These are phyloP conservation scores for Calonectria naviculata DNA, from an alignment of 2,329 filamentous ascomycete species.

Conservation along the genomic window DNA sequence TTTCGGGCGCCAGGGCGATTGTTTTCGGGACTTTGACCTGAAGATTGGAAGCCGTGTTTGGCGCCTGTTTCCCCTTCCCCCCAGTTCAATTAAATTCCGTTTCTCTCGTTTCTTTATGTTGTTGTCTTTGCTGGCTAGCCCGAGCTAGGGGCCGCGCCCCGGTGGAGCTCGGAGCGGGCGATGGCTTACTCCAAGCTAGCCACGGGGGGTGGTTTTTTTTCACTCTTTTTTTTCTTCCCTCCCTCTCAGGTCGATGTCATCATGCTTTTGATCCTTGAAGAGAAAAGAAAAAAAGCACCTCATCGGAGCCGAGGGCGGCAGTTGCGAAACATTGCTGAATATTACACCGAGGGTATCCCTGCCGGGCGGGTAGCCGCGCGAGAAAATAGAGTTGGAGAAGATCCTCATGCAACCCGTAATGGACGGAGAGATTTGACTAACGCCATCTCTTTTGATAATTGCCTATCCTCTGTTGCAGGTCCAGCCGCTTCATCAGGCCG, in stretches of 20 bases:
- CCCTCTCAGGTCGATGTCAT: slow-evolving; percentile 8
- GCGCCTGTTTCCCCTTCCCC: background rate
- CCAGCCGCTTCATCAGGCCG: background rate
- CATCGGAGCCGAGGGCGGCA: slow-evolving; percentile 17
- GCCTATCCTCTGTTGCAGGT: background rate
- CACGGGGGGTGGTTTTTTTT: slow-evolving; percentile 5
- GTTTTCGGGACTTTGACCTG: background rate
- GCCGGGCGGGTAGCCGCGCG: background rate
- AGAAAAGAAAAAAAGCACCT: background rate
- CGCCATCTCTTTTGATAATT: background rate
- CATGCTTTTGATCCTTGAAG: slow-evolving; percentile 6
- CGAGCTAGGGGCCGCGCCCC: slow-evolving; percentile 10
- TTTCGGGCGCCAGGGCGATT: background rate
- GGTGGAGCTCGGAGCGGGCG: slow-evolving; percentile 15
- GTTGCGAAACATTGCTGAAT: background rate
- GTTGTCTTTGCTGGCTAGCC: slow-evolving; percentile 16
- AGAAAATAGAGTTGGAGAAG: background rate
- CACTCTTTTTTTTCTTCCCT: background rate
- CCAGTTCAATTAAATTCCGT: slow-evolving; percentile 2
- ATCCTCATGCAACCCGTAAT: background rate
- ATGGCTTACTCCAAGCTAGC: slow-evolving; percentile 21
- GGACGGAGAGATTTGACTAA: background rate
- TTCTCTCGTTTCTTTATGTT: background rate
- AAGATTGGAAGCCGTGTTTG: too few species aligned
- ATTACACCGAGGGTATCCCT: slow-evolving; percentile 11